A percentile compares a stretch with the other conserved stretches of the same genome.
Evolutionary conservation across 169 alveolate species (phyloP).

Genomic region (Theileria sp.): DNA sequence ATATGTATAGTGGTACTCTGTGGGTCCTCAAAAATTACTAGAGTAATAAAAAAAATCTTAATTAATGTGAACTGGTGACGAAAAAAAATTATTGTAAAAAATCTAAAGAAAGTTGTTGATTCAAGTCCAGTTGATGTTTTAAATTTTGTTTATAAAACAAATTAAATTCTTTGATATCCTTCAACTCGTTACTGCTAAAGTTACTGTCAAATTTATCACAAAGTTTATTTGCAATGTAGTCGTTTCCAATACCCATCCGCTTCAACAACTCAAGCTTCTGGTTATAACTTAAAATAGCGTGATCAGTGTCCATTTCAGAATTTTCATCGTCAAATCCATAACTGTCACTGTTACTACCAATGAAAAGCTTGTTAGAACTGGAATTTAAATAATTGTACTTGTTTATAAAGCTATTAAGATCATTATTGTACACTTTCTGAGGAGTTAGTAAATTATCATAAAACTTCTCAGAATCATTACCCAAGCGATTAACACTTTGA

Average conservation of each 20-base stretch:
- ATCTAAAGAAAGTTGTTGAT: slow-evolving; percentile 10
- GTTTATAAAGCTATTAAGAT: background rate
- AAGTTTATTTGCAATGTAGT: slow-evolving; percentile 54
- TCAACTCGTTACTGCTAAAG: background rate
- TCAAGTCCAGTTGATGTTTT: slow-evolving; percentile 2
- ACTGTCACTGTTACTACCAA: background rate
- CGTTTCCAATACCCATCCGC: slow-evolving; percentile 55
- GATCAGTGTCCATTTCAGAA: background rate
- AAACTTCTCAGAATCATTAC: background rate
- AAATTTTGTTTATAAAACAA: slow-evolving; percentile 9
- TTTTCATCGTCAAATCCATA: background rate
- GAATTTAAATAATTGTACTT: slow-evolving; percentile 6
- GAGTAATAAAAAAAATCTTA: background rate
- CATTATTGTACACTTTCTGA: slow-evolving; percentile 10
- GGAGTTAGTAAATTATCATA: slow-evolving; percentile 1
- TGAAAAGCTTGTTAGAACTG: background rate
- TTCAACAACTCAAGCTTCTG: slow-evolving; percentile 53
- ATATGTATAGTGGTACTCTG: background rate
- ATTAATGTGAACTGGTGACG: too few species aligned
- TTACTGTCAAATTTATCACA: slow-evolving; percentile 23
- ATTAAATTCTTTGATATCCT: slow-evolving; percentile 5
- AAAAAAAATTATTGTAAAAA: background rate
- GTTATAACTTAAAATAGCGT: slow-evolving; percentile 26
- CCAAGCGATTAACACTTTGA: background rate
- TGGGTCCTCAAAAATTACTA: background rate